These are phyloP conservation scores for Magnusiomyces clavatus DNA, from an alignment of 1,139 yeast species.

Conservation along the genomic window DNA sequence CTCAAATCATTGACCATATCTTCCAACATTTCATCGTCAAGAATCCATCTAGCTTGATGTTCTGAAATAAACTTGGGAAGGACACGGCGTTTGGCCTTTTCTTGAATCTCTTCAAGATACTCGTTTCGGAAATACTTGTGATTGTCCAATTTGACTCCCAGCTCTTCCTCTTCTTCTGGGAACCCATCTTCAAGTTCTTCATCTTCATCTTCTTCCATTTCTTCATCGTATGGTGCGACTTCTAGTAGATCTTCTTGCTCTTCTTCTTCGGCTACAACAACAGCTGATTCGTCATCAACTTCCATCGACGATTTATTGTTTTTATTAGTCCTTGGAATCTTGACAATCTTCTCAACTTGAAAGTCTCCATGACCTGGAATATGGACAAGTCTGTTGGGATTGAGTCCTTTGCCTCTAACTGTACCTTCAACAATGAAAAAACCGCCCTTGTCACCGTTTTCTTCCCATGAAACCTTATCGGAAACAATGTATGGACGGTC, in stretches of 20 bases:
- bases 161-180: constrained; percentile 35
- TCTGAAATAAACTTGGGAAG: constrained; percentile 88
- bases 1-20: constrained; percentile 18
- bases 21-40: constrained; percentile 47
- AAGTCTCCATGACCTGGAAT: constrained; percentile 88
- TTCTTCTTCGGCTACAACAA: constrained; percentile 40
- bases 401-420: constrained; percentile 80
- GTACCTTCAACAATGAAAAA: constrained; percentile 65
- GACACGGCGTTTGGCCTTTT: constrained; percentile 28
- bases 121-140: constrained; percentile 47
- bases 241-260: constrained; percentile 61
- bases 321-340: constrained; percentile 16
- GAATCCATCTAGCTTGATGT: constrained; percentile 89
- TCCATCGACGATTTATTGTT: constrained; percentile 26
- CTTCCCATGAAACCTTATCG: constrained; percentile 49
- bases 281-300: constrained; percentile 29
- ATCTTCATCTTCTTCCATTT: constrained; percentile 42
- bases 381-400: constrained; percentile 69
- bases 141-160: constrained; percentile 67
- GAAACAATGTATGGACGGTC: constrained; percentile 80
- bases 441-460: constrained; percentile 32
- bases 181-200: constrained; percentile 17
- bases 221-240: constrained; percentile 52
- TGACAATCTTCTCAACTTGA: constrained; percentile 53
- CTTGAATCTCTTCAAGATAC: constrained; percentile 35